phyloP scores from a whole-genome alignment of 2,329 filamentous ascomycete genomes.

The Alternaria solani region DNA sequence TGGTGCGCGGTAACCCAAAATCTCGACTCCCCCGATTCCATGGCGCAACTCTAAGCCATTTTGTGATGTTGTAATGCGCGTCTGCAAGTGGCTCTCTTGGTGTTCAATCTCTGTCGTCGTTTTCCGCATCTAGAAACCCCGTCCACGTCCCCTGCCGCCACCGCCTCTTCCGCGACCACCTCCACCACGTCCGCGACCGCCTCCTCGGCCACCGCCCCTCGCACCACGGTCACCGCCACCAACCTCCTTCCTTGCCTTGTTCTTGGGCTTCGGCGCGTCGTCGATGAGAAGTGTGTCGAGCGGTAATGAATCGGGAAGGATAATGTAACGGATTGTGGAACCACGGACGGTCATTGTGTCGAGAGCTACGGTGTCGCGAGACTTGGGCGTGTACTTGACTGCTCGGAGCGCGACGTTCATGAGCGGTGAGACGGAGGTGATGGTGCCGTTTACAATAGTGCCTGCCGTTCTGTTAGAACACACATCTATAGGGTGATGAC shows the following conservation, averaged over 20 bases:
- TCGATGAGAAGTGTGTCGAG: conserved; percentile 96
- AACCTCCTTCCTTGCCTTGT: conserved; percentile 95
- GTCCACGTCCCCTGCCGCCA: conserved; percentile 53
- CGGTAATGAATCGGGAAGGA: conserved; percentile 93
- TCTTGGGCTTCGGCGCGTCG: conserved; percentile 98
- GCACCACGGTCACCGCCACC: conserved; percentile 59
- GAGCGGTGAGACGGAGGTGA: conserved; percentile 93
- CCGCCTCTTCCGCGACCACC: conserved; percentile 54
- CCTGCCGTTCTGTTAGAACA: conserved; percentile 59
- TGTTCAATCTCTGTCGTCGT: conserved; percentile 10
- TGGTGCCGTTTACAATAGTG: conserved; percentile 95
- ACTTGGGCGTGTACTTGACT: conserved; percentile 94
- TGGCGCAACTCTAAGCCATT: conserved; percentile 6
- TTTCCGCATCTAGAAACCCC: conserved; percentile 33
- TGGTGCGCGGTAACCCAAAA: conserved; percentile 26
- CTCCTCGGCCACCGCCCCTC: conserved; percentile 41
- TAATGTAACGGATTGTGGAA: conserved; percentile 94
- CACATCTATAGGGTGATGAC: neutral
- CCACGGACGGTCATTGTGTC: conserved; percentile 98
- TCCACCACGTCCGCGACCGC: conserved; percentile 52
- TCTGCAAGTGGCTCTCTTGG: conserved; percentile 2
- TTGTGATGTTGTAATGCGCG: conserved; percentile 8
- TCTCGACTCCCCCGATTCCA: conserved; percentile 16
- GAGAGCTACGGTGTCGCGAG: conserved; percentile 84
- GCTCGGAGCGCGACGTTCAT: conserved; percentile 98